phyloP scores from a whole-genome alignment of 2,329 filamentous ascomycete genomes.

The Chrysoporthe deuterocubensis region DNA sequence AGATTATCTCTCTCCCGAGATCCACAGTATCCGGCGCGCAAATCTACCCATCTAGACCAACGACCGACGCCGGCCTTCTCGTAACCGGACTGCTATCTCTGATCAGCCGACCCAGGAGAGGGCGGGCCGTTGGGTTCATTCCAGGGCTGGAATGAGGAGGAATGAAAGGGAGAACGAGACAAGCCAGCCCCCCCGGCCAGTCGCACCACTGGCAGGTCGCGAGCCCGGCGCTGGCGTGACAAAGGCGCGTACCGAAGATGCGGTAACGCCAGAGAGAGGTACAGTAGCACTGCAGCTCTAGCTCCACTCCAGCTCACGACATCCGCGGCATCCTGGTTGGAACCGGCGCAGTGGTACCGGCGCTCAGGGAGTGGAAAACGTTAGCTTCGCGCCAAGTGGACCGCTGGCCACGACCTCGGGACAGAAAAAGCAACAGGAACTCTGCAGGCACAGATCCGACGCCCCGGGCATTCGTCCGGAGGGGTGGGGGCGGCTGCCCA shows the following conservation, averaged over 20 bases:
- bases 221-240: background rate
- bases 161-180: background rate
- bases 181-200: too few species aligned
- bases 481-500: background rate
- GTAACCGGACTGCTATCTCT: too few species aligned
- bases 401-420: conserved; percentile 10
- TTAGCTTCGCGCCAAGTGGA: conserved; percentile 8
- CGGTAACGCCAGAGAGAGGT: background rate
- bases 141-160: background rate
- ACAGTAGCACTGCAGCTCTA: conserved; percentile 11
- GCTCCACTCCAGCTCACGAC: background rate
- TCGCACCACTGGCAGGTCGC: too few species aligned
- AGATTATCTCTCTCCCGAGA: background rate
- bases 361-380: background rate
- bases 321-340: conserved; percentile 13
- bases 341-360: conserved; percentile 9
- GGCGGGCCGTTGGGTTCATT: too few species aligned
- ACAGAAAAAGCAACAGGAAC: background rate
- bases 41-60: too few species aligned
- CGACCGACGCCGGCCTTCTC: background rate
- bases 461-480: background rate
- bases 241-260: conserved; percentile 2
- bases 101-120: too few species aligned
- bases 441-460: conserved; percentile 1
- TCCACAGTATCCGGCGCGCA: background rate